A percentile compares a stretch with the other conserved stretches of the same genome.
Conservation (phyloP, 2,329 filamentous ascomycete species). For the Phialophora tarda region DNA sequence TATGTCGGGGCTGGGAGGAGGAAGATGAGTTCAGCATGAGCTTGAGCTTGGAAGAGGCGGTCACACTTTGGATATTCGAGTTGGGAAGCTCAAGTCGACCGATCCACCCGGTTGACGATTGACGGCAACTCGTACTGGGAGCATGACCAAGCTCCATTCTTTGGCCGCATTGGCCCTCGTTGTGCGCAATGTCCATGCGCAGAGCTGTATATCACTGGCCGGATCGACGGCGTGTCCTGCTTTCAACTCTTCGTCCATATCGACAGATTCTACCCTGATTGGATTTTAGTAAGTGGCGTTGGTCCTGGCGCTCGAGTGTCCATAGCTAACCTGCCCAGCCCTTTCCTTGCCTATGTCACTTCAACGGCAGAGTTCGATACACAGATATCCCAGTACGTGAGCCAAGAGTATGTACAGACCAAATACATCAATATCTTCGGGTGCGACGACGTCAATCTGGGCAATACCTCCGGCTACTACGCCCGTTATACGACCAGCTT, state of each 20-base stretch:
- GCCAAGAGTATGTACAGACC: conserved; percentile 72
- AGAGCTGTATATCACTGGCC: conserved; percentile 68
- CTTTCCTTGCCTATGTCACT: conserved; percentile 83
- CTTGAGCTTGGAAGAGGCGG: conserved; percentile 57
- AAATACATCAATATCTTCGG: conserved; percentile 85
- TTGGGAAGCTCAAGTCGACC: conserved; percentile 23
- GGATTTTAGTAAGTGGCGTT: conserved; percentile 67
- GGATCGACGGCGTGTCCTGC: conserved; percentile 74
- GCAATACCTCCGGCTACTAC: conserved; percentile 81
- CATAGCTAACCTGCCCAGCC: conserved; percentile 59
- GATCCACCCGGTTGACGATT: conserved; percentile 5
- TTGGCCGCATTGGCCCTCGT: conserved; percentile 35
- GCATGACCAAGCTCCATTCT: conserved; percentile 27
- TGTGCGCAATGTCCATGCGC: conserved; percentile 25
- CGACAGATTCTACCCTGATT: conserved; percentile 63
- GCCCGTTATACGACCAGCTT: conserved; percentile 91
- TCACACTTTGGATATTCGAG: conserved; percentile 71
- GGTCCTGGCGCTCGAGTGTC: conserved; percentile 31
- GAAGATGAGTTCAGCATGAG: conserved; percentile 33
- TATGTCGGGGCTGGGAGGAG: conserved; percentile 45
- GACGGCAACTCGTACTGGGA: conserved; percentile 14
- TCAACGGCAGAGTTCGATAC: conserved; percentile 77
- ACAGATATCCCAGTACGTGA: conserved; percentile 73
- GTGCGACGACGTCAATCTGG: conserved; percentile 76
- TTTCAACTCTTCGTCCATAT: conserved; percentile 74